Conservation (phyloP, 805 yeast genomes). For the Saturnispora ahearnii region DNA sequence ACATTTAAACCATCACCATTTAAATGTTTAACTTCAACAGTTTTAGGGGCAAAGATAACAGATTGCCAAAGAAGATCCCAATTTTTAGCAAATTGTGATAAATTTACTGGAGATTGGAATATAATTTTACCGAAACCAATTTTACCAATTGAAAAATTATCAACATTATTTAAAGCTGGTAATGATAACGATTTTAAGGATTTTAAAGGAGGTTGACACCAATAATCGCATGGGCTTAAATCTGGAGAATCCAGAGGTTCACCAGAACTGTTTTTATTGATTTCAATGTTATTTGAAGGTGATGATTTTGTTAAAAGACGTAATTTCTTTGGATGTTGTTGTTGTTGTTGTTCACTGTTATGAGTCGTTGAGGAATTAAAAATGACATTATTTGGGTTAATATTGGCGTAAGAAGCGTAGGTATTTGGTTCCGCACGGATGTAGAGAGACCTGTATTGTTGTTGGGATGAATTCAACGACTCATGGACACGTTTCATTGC, state of each 20-base stretch:
- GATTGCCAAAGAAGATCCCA: slow-evolving; percentile 33
- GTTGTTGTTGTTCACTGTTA: neutral
- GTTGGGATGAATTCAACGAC: neutral
- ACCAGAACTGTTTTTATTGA: neutral
- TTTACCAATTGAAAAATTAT: slow-evolving; percentile 62
- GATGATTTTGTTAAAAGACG: neutral
- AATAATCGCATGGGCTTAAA: slow-evolving; percentile 36
- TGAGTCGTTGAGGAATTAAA: neutral
- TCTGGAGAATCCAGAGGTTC: neutral
- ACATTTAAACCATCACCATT: slow-evolving; percentile 65
- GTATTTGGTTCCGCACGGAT: neutral
- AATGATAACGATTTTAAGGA: slow-evolving; percentile 36
- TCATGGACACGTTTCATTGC: neutral
- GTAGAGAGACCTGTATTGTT: neutral
- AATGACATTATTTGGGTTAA: neutral
- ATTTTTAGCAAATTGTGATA: slow-evolving; percentile 40
- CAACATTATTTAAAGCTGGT: slow-evolving; percentile 44
- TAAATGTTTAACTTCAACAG: slow-evolving; percentile 57
- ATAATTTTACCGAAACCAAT: slow-evolving; percentile 59
- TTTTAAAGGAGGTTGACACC: slow-evolving; percentile 61
- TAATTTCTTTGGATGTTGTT: neutral
- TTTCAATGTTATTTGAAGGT: neutral
- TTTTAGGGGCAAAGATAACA: slow-evolving; percentile 37
- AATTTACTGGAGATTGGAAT: slow-evolving; percentile 60
- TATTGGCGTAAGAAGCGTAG: neutral